Evolutionary conservation across 2,329 filamentous ascomycete genomes (phyloP), one percentile per base, ranked within the genome.

Genomic region (Trichoderma aggressivum): DNA sequence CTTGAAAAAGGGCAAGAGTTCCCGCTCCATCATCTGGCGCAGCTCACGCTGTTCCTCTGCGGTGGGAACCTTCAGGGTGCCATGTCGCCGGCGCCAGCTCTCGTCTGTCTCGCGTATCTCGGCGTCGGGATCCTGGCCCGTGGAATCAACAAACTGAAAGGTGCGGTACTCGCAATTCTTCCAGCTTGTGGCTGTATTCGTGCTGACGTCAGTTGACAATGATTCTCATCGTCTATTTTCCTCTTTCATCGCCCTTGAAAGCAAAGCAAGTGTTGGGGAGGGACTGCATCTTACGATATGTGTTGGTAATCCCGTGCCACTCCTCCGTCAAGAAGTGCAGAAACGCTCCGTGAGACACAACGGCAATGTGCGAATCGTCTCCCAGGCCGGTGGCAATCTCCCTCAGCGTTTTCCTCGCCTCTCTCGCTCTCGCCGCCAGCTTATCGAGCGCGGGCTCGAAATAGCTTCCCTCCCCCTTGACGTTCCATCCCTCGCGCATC

Each of bases 281-380:
- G 18, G 26, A 36, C 2, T 39, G 21, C n/a, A 24, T 34, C 64
- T 69, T 70, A 71, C 70, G 64, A 30, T 71, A 70, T 63, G 24
- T 64, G 24, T 21, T 63, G 6, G 70, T 72, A 11, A 87, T 86
- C 55, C 89, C 91, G 68, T 89, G 84, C 89, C 90, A 97, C 77
- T 97, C 94, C 75, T 94, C 88, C 0, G 93, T 96, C 73, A 97
- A 82, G 76, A 93, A 97, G 79, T 97, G 94, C 76, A 97, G 79
- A 75, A 94, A 92, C 1, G 92, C 92, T 2, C 94, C 94, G 76
- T 97, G 94, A 3, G 93, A 91, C 8, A 97, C 93, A 2, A 94
- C 85, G 0, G 91, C 89, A 32, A 97, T 87, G 75, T 95, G 87
- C 4, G 82, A 84, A 76, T 92, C 89, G 75, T 92, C 89, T 0